phyloP scores from a whole-genome alignment of 164 flowering plant species.

The Vitis vinifera region DNA sequence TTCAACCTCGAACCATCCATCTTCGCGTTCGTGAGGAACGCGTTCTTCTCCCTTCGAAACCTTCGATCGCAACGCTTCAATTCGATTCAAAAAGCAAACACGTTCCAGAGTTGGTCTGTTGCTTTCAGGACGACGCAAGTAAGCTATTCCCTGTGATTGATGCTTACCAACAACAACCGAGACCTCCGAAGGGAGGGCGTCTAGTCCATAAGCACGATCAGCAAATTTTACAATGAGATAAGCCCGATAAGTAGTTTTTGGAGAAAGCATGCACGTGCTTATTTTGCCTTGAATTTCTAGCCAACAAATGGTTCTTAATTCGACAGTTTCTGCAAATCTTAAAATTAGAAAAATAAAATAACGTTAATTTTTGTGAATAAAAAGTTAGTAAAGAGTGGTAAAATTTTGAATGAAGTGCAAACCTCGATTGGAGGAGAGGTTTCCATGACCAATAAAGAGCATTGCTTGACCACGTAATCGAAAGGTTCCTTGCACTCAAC shows the following conservation, averaged over 20 bases:
- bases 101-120: background rate
- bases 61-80: conserved; percentile 4
- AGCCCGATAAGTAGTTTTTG: conserved; percentile 48
- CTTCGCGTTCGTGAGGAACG: conserved; percentile 15
- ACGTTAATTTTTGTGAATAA: background rate
- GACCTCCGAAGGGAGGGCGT: conserved; percentile 33
- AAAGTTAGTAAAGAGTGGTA: background rate
- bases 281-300: conserved; percentile 53
- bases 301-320: conserved; percentile 50
- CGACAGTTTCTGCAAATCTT: conserved; percentile 56
- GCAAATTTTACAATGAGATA: conserved; percentile 45
- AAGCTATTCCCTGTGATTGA: conserved; percentile 19
- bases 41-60: background rate
- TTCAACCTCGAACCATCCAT: conserved; percentile 58
- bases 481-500: conserved; percentile 46
- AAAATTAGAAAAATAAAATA: background rate
- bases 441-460: conserved; percentile 57
- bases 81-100: background rate
- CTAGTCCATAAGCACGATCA: conserved; percentile 46
- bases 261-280: conserved; percentile 34
- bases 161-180: conserved; percentile 32
- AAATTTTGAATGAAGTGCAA: background rate
- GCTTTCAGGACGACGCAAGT: conserved; percentile 7
- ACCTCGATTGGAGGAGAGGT: conserved; percentile 40
- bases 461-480: conserved; percentile 38